Evolutionary conservation across 768 basidiomycete species (phyloP).

Genomic region (Lactifluus echinatus): DNA sequence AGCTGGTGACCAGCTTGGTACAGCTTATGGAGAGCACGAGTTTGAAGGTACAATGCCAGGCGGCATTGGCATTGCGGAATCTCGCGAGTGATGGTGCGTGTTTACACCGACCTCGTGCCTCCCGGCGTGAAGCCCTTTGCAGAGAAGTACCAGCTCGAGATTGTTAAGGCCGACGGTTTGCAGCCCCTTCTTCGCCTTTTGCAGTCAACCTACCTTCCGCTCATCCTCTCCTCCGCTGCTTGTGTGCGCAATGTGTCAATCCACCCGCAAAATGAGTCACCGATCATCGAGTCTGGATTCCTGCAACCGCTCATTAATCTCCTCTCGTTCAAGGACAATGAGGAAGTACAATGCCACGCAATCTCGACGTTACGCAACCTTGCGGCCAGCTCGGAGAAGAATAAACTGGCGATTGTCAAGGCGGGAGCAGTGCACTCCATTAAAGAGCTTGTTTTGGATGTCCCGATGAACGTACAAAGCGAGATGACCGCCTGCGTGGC

Average conservation of each 20-base stretch:
- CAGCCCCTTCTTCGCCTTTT: constrained; percentile 87
- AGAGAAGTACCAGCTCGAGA: constrained; percentile 99
- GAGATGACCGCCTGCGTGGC: constrained; percentile 99
- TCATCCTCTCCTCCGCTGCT: constrained; percentile 95
- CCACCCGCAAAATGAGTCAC: constrained; percentile 96
- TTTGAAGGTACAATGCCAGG: constrained; percentile 98
- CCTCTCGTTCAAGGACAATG: constrained; percentile 97
- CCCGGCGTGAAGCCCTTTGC: constrained; percentile 1
- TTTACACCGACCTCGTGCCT: neutral
- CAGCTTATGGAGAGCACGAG: constrained; percentile 95
- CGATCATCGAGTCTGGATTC: constrained; percentile 98
- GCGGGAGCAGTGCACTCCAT: constrained; percentile 96
- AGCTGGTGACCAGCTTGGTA: constrained; percentile 83
- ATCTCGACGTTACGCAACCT: constrained; percentile 96
- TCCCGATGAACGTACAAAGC: constrained; percentile 94
- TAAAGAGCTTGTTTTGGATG: constrained; percentile 90
- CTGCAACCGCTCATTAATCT: constrained; percentile 92
- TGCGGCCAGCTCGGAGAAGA: constrained; percentile 95
- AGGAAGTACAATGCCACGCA: constrained; percentile 98
- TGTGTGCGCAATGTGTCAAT: constrained; percentile 99
- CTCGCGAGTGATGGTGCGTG: constrained; percentile 88
- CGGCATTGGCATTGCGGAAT: constrained; percentile 91
- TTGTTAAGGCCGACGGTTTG: constrained; percentile 92
- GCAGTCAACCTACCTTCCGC: constrained; percentile 93
- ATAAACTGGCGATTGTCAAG: constrained; percentile 96